Conservation (phyloP, 352 stramenopile genomes). For the Phytophthora foliorum region DNA sequence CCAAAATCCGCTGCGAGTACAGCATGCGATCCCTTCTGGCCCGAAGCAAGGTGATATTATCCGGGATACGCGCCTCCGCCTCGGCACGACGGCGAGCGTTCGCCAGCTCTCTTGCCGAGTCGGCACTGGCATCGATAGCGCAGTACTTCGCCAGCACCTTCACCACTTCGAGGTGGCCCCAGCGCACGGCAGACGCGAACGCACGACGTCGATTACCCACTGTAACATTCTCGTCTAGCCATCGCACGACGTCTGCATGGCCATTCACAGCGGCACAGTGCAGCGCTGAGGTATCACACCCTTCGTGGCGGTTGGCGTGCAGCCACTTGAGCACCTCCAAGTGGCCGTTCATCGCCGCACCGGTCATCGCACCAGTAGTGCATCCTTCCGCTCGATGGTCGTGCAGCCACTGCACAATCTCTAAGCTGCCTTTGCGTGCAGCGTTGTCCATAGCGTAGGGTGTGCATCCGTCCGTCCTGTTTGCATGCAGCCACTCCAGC, state of each 20-base stretch:
- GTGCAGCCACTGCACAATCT: constrained; percentile 48
- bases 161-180: constrained; percentile 40
- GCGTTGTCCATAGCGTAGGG: constrained; percentile 48
- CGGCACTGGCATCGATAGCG: constrained; percentile 16
- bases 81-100: constrained; percentile 14
- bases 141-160: constrained; percentile 40
- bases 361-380: constrained; percentile 42
- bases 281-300: constrained; percentile 38
- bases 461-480: constrained; percentile 50
- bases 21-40: constrained; percentile 29
- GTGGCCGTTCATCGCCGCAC: constrained; percentile 44
- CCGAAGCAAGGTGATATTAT: constrained; percentile 15
- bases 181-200: constrained; percentile 41
- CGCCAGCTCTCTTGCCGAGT: constrained; percentile 15
- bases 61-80: constrained; percentile 16
- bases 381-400: constrained; percentile 37
- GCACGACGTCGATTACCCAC: constrained; percentile 35
- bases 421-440: constrained; percentile 39
- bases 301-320: constrained; percentile 38
- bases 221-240: constrained; percentile 29
- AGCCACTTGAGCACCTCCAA: constrained; percentile 45
- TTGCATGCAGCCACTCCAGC: constrained; percentile 47
- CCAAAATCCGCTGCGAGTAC: constrained; percentile 30
- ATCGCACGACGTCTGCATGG: constrained; percentile 30
- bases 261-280: constrained; percentile 43